These are phyloP conservation scores for Cicer chorassanicum DNA, from an alignment of 306 rosid species.

Conservation along the genomic window DNA sequence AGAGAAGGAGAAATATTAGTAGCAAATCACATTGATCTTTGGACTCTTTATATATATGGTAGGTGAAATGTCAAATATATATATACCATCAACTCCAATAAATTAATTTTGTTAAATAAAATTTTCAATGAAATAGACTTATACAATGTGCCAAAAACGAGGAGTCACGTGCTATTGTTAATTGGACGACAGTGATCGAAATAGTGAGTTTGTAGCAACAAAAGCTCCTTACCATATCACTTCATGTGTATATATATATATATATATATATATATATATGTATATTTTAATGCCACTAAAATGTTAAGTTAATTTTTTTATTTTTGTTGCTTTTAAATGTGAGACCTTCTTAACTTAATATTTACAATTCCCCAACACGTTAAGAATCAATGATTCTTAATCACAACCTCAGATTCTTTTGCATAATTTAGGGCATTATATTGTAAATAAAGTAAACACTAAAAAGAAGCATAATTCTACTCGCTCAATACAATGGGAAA, in stretches of 20 bases:
- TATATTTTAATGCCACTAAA: conserved; percentile 43
- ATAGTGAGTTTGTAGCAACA: conserved; percentile 38
- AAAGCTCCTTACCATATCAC: conserved; percentile 9
- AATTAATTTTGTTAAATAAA: too few species aligned
- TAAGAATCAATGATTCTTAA: conserved; percentile 36
- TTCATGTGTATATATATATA: conserved; percentile 7
- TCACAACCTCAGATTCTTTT: conserved; percentile 45
- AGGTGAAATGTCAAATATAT: too few species aligned
- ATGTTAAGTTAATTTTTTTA: background rate
- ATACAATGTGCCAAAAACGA: too few species aligned
- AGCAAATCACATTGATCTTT: too few species aligned
- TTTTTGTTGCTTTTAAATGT: too few species aligned
- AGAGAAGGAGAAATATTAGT: too few species aligned
- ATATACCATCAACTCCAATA: too few species aligned
- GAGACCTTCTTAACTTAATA: background rate
- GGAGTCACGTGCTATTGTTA: too few species aligned
- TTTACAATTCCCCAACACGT: conserved; percentile 20
- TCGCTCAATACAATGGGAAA: conserved; percentile 24
- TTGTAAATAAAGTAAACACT: conserved; percentile 46
- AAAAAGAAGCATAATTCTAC: conserved; percentile 33
- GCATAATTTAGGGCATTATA: conserved; percentile 47
- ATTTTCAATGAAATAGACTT: too few species aligned
- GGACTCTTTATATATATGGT: too few species aligned
- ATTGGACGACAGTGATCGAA: background rate
- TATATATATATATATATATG: too few species aligned